Evolutionary conservation across 2,329 filamentous ascomycete species (phyloP), one percentile per base, ranked within the genome.

Genomic region (Apiospora phragmitis): DNA sequence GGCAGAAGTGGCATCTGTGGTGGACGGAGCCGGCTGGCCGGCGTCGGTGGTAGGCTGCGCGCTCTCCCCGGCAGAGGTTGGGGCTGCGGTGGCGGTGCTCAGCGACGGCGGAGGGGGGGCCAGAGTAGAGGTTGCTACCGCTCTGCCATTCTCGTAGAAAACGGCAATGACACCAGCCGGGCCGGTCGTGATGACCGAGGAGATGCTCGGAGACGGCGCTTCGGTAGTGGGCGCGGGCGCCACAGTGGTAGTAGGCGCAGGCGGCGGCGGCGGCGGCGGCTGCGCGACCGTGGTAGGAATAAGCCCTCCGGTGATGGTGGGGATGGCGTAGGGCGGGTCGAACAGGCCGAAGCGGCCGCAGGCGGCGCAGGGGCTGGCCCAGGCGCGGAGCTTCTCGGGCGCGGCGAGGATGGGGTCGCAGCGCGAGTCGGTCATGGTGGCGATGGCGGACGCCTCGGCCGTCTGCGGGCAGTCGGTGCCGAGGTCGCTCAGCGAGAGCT

Each of bases 251-350:
- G 71, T 71, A 7, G 73, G 73, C 14, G 73, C 69, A 14, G 73
- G 35, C 16, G 71, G 43, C 24, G 74, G 68, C 24, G 74, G 68
- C 8, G 68, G 69, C 4, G 73, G 71, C 8, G 73, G 68, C 18
- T 71, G 71, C 14, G 68, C 68, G 9, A 71, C 70, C 18, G 76
- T 75, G 5, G 75, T 71, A 55, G 68, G 72, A 4, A 77, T 68
- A 21, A 79, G 75, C 3, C 75, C 73, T 3, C 78, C 79, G 18
- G 74, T 75, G 6, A 80, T 66, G 14, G 81, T 76, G 4, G 81
- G 80, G 18, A 83, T 76, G 24, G 81, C 81, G 73, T 81, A 82
- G 11, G 81, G 80, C 6, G 81, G 81, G 69, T 83, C 82, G 71
- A 82, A 83, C 4, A 83, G 75, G 2, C 82, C 82, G 72, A 82